Evolutionary conservation across 768 basidiomycete species (phyloP).

Genomic region (Suillus alpinus): DNA sequence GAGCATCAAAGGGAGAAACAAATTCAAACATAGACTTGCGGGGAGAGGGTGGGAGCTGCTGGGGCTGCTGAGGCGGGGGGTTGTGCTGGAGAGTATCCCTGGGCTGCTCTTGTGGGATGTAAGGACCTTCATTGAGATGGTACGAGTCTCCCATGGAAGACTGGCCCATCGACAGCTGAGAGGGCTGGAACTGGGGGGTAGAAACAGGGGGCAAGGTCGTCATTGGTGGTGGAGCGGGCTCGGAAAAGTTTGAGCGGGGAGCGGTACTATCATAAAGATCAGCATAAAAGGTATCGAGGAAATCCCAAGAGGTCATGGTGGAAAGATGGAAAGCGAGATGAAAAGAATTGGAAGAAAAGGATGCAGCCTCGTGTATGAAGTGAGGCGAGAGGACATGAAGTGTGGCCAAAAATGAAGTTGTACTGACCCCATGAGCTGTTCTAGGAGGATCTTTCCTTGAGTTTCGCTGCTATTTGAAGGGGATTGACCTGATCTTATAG

Average conservation of each 20-base stretch:
- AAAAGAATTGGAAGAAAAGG: constrained; percentile 24
- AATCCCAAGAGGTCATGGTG: constrained; percentile 32
- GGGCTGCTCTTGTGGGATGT: constrained; percentile 23
- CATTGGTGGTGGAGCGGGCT: constrained; percentile 40
- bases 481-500: constrained; percentile 54
- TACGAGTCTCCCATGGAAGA: constrained; percentile 21
- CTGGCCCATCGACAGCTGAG: not conserved
- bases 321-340: constrained; percentile 14
- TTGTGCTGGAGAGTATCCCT: constrained; percentile 23
- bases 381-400: constrained; percentile 17
- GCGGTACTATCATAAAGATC: constrained; percentile 36
- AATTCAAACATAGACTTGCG: constrained; percentile 86
- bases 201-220: constrained; percentile 33
- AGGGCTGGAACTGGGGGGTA: constrained; percentile 45
- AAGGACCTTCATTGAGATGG: constrained; percentile 39
- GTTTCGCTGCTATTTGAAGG: constrained; percentile 55
- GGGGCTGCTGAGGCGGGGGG: constrained; percentile 33
- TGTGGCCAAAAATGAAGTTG: constrained; percentile 2
- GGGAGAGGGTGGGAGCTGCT: constrained; percentile 53
- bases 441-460: constrained; percentile 72
- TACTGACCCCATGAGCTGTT: constrained; percentile 82
- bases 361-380: constrained; percentile 25
- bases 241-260: constrained; percentile 50
- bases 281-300: constrained; percentile 29
- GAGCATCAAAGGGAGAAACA: constrained; percentile 79